A percentile compares a stretch with the other conserved stretches of the same genome.
These are phyloP conservation scores for Scalesia atractyloides DNA, from an alignment of 129 eudicot species.

Conservation along the genomic window DNA sequence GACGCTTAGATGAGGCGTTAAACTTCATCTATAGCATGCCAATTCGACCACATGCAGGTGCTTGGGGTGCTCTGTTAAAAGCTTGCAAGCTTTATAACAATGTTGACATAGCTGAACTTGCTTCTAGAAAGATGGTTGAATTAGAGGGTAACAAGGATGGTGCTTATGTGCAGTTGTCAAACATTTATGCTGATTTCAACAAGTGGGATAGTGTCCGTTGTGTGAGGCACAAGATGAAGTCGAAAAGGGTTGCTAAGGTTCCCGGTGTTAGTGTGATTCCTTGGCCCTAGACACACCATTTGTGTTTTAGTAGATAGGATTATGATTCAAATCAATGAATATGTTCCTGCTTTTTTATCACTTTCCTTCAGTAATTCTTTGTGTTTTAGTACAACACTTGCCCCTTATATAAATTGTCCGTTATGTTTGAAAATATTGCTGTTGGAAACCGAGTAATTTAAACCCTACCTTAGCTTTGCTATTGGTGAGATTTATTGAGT, in stretches of 20 bases:
- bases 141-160: conserved; percentile 33
- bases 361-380: too few species aligned
- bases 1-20: conserved; percentile 46
- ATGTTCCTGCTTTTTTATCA: too few species aligned
- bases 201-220: conserved; percentile 49
- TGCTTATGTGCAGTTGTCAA: conserved; percentile 51
- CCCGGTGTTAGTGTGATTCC: conserved; percentile 38
- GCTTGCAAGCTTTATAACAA: conserved; percentile 41
- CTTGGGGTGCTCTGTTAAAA: conserved; percentile 56
- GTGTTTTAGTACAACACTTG: too few species aligned
- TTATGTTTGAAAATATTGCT: too few species aligned
- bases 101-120: conserved; percentile 46
- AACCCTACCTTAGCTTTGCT: too few species aligned
- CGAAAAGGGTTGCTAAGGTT: conserved; percentile 35
- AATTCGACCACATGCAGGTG: conserved; percentile 30
- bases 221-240: conserved; percentile 39
- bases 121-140: conserved; percentile 37
- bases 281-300: neutral
- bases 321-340: too few species aligned
- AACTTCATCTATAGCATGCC: conserved; percentile 48
- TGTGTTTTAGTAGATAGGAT: neutral
- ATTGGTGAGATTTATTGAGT: too few species aligned
- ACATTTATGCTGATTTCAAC: conserved; percentile 45
- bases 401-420: too few species aligned
- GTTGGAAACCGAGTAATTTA: too few species aligned